Base-by-base conservation (phyloP, 805 yeast species). In the Yarrowia sp. region DNA sequence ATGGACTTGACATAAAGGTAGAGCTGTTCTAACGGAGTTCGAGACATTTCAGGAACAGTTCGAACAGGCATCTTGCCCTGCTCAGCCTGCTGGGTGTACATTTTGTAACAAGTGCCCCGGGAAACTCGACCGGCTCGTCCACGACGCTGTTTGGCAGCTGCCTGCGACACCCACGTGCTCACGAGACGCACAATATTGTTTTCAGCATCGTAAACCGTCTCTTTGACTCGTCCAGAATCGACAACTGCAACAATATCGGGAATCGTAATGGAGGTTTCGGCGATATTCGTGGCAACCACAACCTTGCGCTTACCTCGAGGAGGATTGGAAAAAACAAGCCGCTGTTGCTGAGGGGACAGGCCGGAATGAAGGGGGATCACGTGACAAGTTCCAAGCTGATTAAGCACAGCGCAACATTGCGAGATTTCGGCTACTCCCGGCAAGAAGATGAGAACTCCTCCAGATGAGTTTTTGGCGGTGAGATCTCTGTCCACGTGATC, bases 61-160 rank as follows among this genome's bases (percentile, higher is more conserved):
- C 88, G 88, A 1, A 83, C 80, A 15, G 83, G 78, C 94, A 92
- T 89, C 24, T 77, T 75, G 1, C 76, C 76, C 5, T 81, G 80
- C 72, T 86, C 86, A 0, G 91, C 84, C 2, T 84, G 84, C 66
- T 80, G 79, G 1, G 97, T 88, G 77, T 85, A 94, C 56, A 94
- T 74, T 74, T 90, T 92, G 77, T 86, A 94, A 70, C 98, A 92
- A 14, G 81, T 79, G 68, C 99, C 99, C 33, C 82, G 82, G 42
- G 87, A 85, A 13, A 94, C 92, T 84, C 99, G 93, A 70, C 99
- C 99, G n/a, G 98, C 94, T 81, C 99, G 90, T 76, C 99, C 99
- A 76, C 97, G 83, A 79, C 99, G 85, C 77, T 94, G 99, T 24
- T 86, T 84, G 24, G 88, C 88, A 73, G 96, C 97, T 0, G 98